These are phyloP conservation scores for Anthoceros angustus DNA, from an alignment of 225 moss, liverwort and hornwort species.

Conservation along the genomic window DNA sequence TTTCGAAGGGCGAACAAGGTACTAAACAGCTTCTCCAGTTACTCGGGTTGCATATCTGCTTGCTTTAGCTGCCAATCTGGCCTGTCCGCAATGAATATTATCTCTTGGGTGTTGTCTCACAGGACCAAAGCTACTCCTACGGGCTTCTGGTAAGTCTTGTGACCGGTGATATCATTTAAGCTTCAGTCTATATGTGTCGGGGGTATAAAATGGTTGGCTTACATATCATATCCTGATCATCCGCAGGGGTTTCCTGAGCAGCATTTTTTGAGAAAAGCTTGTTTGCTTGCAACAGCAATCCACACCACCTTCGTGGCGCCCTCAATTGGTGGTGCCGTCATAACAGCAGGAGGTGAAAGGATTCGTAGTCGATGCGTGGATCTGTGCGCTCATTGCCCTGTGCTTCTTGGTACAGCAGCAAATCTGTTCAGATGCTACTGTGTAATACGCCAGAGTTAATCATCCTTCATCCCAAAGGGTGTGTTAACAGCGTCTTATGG, in stretches of 20 bases:
- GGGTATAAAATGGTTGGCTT: background rate
- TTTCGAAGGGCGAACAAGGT: constrained; percentile 41
- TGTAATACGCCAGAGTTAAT: no score
- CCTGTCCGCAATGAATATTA: background rate
- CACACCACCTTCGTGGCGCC: no score
- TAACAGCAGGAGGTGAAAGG: no score
- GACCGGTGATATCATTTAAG: background rate
- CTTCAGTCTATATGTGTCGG: background rate
- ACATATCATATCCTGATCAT: background rate
- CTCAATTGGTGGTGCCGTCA: no score
- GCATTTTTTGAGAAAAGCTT: background rate
- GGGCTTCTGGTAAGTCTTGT: background rate
- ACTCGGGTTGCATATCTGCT: background rate
- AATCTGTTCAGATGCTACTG: no score
- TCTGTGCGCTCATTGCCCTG: no score
- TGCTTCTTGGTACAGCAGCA: no score
- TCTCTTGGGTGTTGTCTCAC: background rate
- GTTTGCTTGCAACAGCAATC: no score
- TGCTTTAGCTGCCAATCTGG: background rate
- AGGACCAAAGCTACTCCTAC: background rate
- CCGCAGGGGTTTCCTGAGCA: background rate
- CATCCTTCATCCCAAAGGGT: no score
- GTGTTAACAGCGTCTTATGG: no score
- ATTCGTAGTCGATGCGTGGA: no score
- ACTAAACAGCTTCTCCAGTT: background rate